These are phyloP conservation scores for Leucocoprinus sp. DNA, from an alignment of 768 basidiomycete genomes.

Conservation along the genomic window DNA sequence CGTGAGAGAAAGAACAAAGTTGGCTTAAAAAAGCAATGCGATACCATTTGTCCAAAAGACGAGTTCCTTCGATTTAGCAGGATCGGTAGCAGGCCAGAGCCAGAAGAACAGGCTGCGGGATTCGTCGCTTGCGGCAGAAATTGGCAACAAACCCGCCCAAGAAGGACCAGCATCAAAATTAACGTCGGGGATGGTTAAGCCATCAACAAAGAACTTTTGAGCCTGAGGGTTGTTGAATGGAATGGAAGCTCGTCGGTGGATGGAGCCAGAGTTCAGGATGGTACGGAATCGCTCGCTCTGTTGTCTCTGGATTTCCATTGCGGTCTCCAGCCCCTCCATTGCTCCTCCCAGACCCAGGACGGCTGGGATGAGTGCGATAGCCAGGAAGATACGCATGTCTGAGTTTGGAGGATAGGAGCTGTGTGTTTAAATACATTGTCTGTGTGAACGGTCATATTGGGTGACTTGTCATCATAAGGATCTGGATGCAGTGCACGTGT, in stretches of 20 bases:
- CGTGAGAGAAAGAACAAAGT: constrained; percentile 21
- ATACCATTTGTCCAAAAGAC: constrained; percentile 60
- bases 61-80: constrained; percentile 62
- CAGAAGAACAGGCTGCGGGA: constrained; percentile 78
- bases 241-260: constrained; percentile 27
- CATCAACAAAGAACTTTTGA: constrained; percentile 57
- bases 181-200: constrained; percentile 55
- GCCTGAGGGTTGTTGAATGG: constrained; percentile 59
- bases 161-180: constrained; percentile 70
- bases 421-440: too few relatives aligned
- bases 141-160: constrained; percentile 69
- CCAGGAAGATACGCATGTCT: too few relatives aligned
- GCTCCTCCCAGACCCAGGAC: constrained; percentile 19
- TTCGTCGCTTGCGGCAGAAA: constrained; percentile 51
- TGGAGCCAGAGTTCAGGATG: constrained; percentile 25
- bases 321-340: constrained; percentile 31
- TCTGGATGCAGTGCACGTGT: too few relatives aligned
- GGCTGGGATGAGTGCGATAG: constrained; percentile 15
- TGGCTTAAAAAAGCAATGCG: constrained; percentile 17
- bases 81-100: constrained; percentile 74
- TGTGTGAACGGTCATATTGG: too few relatives aligned
- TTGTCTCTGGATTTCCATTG: constrained; percentile 39
- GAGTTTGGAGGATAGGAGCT: too few relatives aligned
- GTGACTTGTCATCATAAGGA: too few relatives aligned
- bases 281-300: constrained; percentile 31